Percentiles rank a stretch among this genome's conserved stretches.
Evolutionary conservation across 305 asterid genomes (phyloP).

Genomic region (Lippia alba): DNA sequence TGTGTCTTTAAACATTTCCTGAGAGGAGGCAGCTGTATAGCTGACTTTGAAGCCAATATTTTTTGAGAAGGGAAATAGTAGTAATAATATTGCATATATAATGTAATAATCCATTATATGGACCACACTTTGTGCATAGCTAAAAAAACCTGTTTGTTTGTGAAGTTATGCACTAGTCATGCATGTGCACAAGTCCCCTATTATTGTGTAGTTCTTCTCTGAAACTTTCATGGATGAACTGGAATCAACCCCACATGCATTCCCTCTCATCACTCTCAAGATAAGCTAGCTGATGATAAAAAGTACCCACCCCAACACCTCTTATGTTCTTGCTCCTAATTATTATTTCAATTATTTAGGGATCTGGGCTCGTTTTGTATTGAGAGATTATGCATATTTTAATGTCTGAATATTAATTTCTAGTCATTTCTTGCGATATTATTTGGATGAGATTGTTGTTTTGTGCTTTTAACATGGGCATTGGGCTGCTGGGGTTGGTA

Average conservation of each 20-base stretch:
- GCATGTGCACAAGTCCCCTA: conserved; percentile 51
- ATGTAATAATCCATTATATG: conserved; percentile 38
- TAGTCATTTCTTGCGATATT: no score
- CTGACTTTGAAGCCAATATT: conserved; percentile 54
- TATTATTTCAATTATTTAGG: conserved; percentile 30
- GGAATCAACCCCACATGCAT: conserved; percentile 57
- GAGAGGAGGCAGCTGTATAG: conserved; percentile 49
- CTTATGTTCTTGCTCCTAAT: background rate
- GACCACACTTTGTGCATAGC: conserved; percentile 43
- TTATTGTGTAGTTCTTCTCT: conserved; percentile 53
- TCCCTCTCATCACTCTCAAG: conserved; percentile 5
- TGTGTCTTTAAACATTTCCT: conserved; percentile 33
- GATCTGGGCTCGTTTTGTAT: background rate
- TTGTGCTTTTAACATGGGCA: background rate
- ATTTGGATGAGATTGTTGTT: background rate
- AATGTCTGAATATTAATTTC: no score
- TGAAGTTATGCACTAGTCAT: conserved; percentile 39
- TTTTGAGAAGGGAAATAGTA: background rate
- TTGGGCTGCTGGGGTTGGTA: background rate
- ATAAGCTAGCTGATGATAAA: conserved; percentile 21
- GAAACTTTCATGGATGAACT: conserved; percentile 51
- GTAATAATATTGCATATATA: background rate
- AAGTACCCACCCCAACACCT: background rate
- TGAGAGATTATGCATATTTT: background rate
- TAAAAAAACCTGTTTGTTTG: conserved; percentile 38